Percentiles rank a stretch among this genome's conserved stretches.
phyloP scores from a whole-genome alignment of 129 eudicot genomes.

The Pseudognaphalium luteoalbum region DNA sequence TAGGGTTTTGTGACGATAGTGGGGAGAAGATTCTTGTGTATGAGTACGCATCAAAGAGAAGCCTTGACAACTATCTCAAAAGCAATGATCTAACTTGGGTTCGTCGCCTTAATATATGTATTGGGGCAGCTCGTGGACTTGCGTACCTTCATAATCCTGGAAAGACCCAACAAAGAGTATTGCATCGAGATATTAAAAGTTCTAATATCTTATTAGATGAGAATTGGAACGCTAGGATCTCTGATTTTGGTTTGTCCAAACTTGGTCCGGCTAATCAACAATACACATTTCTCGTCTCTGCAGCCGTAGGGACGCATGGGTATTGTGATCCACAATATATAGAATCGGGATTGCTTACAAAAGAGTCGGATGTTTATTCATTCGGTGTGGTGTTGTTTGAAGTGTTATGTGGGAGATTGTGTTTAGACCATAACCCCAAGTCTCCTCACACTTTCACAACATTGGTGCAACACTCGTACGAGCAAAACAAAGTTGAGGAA shows the following conservation, averaged over 20 bases:
- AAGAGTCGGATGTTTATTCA: constrained; percentile 3
- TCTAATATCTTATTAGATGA: constrained; percentile 10
- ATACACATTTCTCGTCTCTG: neutral
- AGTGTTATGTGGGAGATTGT: neutral
- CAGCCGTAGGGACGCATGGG: neutral
- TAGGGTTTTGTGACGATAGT: neutral
- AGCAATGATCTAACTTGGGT: neutral
- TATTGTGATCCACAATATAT: neutral
- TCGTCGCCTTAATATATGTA: neutral
- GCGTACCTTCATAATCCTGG: neutral
- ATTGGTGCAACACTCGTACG: neutral
- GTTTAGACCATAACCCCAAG: no score
- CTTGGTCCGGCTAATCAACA: neutral
- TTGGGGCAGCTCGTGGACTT: constrained; percentile 3
- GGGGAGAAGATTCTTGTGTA: neutral
- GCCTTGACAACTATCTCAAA: neutral
- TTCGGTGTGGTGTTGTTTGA: constrained; percentile 17
- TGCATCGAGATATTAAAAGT: constrained; percentile 7
- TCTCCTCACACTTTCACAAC: neutral
- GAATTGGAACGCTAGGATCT: neutral
- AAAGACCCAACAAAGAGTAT: neutral
- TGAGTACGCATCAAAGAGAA: neutral
- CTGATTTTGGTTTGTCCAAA: constrained; percentile 5
- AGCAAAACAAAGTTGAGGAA: neutral
- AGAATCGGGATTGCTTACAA: neutral